Conservation (phyloP, 805 yeast species). For the Brettanomyces naardenensis region DNA sequence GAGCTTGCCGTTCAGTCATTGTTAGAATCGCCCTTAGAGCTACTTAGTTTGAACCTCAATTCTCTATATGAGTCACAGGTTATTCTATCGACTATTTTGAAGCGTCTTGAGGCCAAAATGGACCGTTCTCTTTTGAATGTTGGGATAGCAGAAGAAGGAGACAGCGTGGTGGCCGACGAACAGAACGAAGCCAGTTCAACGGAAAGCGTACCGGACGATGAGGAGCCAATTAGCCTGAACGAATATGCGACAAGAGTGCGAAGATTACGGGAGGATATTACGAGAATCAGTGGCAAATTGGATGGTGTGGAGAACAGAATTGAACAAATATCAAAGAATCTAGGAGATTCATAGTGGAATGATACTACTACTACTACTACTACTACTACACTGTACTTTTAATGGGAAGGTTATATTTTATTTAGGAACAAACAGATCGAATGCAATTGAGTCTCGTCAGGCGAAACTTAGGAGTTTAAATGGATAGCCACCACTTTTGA, state of each 20-base stretch:
- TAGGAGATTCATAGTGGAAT: no score
- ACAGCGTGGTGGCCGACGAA: neutral
- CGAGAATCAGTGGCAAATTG: conserved; percentile 21
- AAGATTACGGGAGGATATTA: conserved; percentile 18
- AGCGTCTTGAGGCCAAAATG: conserved; percentile 30
- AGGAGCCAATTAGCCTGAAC: conserved; percentile 12
- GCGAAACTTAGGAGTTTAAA: conserved; percentile 33
- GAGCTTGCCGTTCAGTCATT: conserved; percentile 52
- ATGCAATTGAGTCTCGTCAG: no score
- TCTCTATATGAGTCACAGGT: conserved; percentile 50
- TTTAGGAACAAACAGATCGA: neutral
- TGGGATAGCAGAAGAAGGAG: neutral
- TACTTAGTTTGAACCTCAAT: conserved; percentile 40
- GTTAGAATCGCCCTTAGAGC: conserved; percentile 46
- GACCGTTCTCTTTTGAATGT: conserved; percentile 10
- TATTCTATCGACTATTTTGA: conserved; percentile 41
- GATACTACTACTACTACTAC: neutral
- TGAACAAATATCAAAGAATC: conserved; percentile 16
- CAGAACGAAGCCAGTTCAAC: neutral
- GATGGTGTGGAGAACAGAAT: conserved; percentile 30
- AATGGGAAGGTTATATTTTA: conserved; percentile 6
- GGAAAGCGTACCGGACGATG: conserved; percentile 4
- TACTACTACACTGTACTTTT: conserved; percentile 1
- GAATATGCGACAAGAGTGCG: conserved; percentile 19
- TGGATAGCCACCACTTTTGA: conserved; percentile 76